These are phyloP conservation scores for Globisporangium okanoganense DNA, from an alignment of 352 stramenopile species.

Conservation along the genomic window DNA sequence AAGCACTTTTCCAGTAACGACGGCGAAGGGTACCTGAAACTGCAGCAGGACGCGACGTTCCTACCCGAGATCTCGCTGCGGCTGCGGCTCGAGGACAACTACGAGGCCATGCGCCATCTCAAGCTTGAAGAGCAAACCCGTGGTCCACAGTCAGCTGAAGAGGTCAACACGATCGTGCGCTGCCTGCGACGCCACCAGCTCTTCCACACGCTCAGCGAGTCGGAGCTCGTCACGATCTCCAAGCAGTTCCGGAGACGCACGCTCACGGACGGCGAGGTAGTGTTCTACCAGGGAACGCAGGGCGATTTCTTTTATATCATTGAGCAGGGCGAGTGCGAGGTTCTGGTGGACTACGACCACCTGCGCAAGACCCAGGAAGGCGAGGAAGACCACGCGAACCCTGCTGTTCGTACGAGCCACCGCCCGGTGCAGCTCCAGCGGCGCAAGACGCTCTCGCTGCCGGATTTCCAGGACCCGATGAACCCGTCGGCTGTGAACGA, in stretches of 20 bases:
- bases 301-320: conserved; percentile 85
- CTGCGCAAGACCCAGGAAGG: conserved; percentile 36
- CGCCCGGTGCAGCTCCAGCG: conserved; percentile 35
- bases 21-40: conserved; percentile 60
- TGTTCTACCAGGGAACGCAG: conserved; percentile 78
- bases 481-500: conserved; percentile 58
- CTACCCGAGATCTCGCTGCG: conserved; percentile 72
- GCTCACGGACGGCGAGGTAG: conserved; percentile 57
- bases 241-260: conserved; percentile 55
- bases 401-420: conserved; percentile 10
- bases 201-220: conserved; percentile 75
- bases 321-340: conserved; percentile 70
- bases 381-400: conserved; percentile 18
- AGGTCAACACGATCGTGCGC: conserved; percentile 52
- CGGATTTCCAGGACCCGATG: conserved; percentile 66
- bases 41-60: conserved; percentile 70
- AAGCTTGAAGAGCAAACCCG: conserved; percentile 30
- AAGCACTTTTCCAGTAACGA: conserved; percentile 76
- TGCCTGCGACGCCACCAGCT: conserved; percentile 74
- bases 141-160: conserved; percentile 23
- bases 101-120: conserved; percentile 22
- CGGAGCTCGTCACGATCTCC: conserved; percentile 52
- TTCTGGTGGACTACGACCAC: conserved; percentile 82
- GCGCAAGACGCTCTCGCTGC: conserved; percentile 63
- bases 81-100: conserved; percentile 28